A percentile compares a stretch with the other conserved stretches of the same genome.
Conservation (phyloP, 2,329 filamentous ascomycete genomes). For the Botrytis fabae region DNA sequence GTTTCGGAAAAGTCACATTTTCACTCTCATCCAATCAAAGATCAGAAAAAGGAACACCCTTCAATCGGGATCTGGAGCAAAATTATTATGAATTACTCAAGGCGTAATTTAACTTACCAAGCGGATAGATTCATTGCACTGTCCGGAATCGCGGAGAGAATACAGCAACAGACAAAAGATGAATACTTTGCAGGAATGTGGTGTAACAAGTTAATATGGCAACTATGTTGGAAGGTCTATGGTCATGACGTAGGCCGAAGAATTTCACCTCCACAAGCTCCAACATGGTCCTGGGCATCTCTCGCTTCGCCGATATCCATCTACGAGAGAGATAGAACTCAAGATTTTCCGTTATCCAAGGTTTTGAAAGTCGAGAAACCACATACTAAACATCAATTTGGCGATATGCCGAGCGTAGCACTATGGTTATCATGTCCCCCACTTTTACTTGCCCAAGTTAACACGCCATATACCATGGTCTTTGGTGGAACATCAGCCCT, state of each 20-base stretch:
- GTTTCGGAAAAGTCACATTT: background rate
- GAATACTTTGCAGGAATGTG: background rate
- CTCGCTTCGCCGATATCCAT: too few species aligned
- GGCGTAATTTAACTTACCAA: background rate
- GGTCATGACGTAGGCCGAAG: rapidly evolving
- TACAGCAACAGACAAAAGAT: background rate
- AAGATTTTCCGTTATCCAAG: too few species aligned
- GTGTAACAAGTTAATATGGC: rapidly evolving
- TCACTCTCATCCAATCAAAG: too few species aligned
- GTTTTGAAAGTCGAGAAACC: background rate
- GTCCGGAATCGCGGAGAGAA: background rate
- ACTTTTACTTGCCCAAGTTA: too few species aligned
- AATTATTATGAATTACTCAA: too few species aligned
- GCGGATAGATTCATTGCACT: background rate
- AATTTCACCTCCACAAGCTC: background rate
- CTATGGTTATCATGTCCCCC: background rate
- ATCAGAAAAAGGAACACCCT: too few species aligned
- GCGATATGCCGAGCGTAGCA: background rate
- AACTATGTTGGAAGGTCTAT: background rate
- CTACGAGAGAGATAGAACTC: too few species aligned
- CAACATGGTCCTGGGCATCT: background rate
- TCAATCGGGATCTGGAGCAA: too few species aligned
- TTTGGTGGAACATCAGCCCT: too few species aligned
- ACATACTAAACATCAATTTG: background rate
- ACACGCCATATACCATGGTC: rapidly evolving